These are phyloP conservation scores for Obelidium mucronatum DNA, from an alignment of 192 early-diverging fungal species.

Conservation along the genomic window DNA sequence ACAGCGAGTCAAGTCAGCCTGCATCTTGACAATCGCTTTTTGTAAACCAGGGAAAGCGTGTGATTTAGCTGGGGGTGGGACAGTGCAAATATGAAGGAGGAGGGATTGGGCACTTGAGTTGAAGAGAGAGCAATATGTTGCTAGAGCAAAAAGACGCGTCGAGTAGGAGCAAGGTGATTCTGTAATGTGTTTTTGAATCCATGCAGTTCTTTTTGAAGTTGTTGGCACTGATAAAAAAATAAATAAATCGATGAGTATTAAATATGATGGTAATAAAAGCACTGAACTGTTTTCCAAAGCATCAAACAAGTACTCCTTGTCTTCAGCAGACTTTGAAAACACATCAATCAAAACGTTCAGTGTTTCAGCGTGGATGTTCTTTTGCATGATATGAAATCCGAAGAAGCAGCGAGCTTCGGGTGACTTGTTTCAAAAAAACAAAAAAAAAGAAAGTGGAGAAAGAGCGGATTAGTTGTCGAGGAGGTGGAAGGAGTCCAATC, in stretches of 20 bases:
- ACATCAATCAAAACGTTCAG: slow-evolving; percentile 69
- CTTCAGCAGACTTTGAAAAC: slow-evolving; percentile 16
- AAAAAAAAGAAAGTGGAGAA: too few relatives aligned
- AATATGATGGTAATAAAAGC: background rate
- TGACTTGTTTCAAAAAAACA: slow-evolving; percentile 71
- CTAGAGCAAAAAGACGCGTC: slow-evolving; percentile 36
- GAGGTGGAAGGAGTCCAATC: too few relatives aligned
- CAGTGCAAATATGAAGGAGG: slow-evolving; percentile 23
- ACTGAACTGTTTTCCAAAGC: slow-evolving; percentile 17
- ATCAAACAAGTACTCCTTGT: slow-evolving; percentile 21
- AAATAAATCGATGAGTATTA: background rate
- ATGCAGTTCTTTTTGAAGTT: slow-evolving; percentile 28
- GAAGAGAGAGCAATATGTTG: slow-evolving; percentile 22
- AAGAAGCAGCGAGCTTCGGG: slow-evolving; percentile 95
- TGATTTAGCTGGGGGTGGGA: background rate
- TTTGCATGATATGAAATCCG: slow-evolving; percentile 98
- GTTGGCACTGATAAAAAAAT: slow-evolving; percentile 25
- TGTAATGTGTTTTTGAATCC: slow-evolving; percentile 44
- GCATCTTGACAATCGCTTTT: slow-evolving; percentile 24
- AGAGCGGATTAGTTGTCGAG: too few relatives aligned
- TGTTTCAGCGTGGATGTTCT: slow-evolving; percentile 95
- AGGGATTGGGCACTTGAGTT: slow-evolving; percentile 13
- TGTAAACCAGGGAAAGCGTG: slow-evolving; percentile 25
- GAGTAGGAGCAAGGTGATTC: slow-evolving; percentile 33
- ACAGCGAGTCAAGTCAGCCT: slow-evolving; percentile 24